Base-by-base conservation (phyloP, 1,139 yeast species). In the Yueomyces sp. region DNA sequence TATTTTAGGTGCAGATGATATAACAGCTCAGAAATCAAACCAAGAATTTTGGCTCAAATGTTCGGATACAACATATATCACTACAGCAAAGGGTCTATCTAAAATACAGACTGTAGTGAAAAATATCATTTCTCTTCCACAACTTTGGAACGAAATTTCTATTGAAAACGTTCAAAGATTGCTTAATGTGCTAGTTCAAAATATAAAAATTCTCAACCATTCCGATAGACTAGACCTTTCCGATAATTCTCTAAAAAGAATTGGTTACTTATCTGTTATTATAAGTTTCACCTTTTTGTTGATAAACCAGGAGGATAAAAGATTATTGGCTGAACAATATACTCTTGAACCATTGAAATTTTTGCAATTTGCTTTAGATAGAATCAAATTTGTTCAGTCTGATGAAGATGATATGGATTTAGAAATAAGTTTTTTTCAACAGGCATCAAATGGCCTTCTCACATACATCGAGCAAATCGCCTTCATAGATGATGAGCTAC, bases 251-350 rank as follows among this genome's bases (percentile, higher is more conserved):
- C 2, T 33, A 25, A 48, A 46, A 25, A 47, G 44, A n/a, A 64
- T 60, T 43, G 63, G 67, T 1, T 59, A 67, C 38, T 51, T 57
- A 25, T 67, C 77, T 0, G 56, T 69, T 0, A 62, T 65, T n/a
- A 54, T 73, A 2, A 55, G 74, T 4, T 55, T 76, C 42, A 50
- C 61, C 4, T 59, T 75, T 1, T 62, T 75, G 44, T 62, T 68
- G 27, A 58, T 71, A 7, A 60, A 64, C 11, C 55, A 67, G 38
- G 50, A 54, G 7, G 76, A 73, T 39, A 70, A 68, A 46, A 64
- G 60, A 39, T 49, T 76, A 2, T 68, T 66, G 44, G 53, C 72
- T 29, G 81, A 76, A 37, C 68, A 65, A 11, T 67, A 69, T 44
- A 51, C 76, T 25, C 50, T 56, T 4, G 62, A 64, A 3, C 65